These are phyloP conservation scores for Monosporascus cannonballus DNA, from an alignment of 2,329 filamentous ascomycete genomes.

Conservation along the genomic window DNA sequence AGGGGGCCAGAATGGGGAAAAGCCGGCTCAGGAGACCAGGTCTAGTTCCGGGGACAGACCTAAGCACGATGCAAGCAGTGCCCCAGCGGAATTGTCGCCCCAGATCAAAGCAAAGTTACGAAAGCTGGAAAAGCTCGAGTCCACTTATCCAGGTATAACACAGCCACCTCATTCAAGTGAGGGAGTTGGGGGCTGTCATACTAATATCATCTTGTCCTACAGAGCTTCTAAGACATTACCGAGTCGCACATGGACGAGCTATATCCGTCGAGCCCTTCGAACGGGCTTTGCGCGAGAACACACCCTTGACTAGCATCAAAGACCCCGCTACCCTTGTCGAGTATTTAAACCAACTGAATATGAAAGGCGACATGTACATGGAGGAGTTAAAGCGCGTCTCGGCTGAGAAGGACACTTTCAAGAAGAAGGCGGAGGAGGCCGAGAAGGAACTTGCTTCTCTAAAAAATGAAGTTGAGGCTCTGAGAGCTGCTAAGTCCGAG, in stretches of 20 bases:
- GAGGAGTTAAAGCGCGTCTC: constrained; percentile 87
- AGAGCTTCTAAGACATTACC: constrained; percentile 89
- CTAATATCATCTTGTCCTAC: constrained; percentile 2
- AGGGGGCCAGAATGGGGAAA: constrained; percentile 5
- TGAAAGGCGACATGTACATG: constrained; percentile 88
- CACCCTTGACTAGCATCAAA: constrained; percentile 79
- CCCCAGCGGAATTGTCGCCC: constrained; percentile 55
- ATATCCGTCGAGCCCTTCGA: constrained; percentile 91
- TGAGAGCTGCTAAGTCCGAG: constrained; percentile 29
- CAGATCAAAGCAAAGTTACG: constrained; percentile 72
- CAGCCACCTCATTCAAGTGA: not conserved
- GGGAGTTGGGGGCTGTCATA: not conserved
- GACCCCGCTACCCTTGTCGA: constrained; percentile 82
- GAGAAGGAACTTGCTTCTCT: constrained; percentile 58
- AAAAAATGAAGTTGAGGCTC: constrained; percentile 55
- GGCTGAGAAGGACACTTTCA: constrained; percentile 71
- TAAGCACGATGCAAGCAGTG: constrained; percentile 12
- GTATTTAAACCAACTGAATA: constrained; percentile 79
- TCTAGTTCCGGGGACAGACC: constrained; percentile 15
- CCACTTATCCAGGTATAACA: constrained; percentile 70
- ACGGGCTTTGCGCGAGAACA: constrained; percentile 83
- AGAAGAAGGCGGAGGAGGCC: constrained; percentile 66
- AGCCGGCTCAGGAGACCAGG: constrained; percentile 2
- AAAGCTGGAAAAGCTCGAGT: constrained; percentile 85
- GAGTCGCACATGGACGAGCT: constrained; percentile 81